Evolutionary conservation across 202 grass and related monocot species (phyloP).

Genomic region (Eragrostis tef): DNA sequence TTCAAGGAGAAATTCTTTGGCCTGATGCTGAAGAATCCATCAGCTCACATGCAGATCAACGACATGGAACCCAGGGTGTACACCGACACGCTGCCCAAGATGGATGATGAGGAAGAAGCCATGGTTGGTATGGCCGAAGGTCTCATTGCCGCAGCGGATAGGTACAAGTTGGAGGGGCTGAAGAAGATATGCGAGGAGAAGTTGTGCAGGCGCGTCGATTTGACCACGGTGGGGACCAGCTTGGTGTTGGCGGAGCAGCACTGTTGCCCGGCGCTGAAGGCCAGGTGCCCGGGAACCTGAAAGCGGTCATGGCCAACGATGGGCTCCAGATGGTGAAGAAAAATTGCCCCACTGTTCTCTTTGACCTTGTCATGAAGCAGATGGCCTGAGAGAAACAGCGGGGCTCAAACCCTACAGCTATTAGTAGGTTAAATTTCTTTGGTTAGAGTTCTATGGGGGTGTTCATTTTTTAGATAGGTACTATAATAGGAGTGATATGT

Average conservation of each 20-base stretch:
- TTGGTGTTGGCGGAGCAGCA: not conserved
- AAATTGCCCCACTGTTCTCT: no score
- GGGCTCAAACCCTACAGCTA: no score
- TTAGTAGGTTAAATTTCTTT: no score
- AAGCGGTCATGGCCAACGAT: no score
- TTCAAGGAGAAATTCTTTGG: not conserved
- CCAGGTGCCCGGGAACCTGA: not conserved
- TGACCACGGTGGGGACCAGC: not conserved
- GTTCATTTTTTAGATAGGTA: no score
- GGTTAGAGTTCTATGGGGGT: no score
- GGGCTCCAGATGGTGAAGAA: no score
- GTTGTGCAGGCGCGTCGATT: not conserved
- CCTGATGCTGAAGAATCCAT: not conserved
- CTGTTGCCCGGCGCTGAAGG: not conserved
- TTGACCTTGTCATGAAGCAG: no score
- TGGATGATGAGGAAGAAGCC: not conserved
- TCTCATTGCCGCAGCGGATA: not conserved
- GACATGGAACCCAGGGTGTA: not conserved
- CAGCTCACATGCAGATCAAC: not conserved
- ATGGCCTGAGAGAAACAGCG: no score
- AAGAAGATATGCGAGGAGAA: not conserved
- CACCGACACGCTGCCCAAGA: constrained; percentile 10
- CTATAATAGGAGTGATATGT: no score
- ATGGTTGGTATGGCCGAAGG: not conserved
- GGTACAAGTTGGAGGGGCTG: not conserved